phyloP scores from a whole-genome alignment of 2,329 filamentous ascomycete genomes.

The Fusarium xylarioides region DNA sequence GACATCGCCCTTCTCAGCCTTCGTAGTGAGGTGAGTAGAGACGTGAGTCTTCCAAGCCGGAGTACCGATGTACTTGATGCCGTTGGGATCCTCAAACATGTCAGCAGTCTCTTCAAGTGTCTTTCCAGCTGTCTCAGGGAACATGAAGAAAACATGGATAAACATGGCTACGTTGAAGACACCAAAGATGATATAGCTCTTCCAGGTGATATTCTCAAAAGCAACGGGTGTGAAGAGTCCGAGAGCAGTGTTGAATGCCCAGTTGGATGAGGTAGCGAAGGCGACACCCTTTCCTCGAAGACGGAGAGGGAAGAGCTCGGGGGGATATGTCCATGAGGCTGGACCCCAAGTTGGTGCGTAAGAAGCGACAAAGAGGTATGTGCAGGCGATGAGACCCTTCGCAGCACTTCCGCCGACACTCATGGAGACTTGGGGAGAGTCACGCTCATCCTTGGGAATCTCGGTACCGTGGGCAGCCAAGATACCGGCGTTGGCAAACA shows the following conservation, averaged over 20 bases:
- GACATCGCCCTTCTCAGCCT: slow-evolving; percentile 32
- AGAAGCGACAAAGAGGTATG: slow-evolving; percentile 69
- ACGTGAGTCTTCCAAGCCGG: slow-evolving; percentile 36
- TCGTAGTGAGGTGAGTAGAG: slow-evolving; percentile 6
- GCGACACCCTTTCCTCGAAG: slow-evolving; percentile 63
- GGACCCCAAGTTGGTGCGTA: slow-evolving; percentile 58
- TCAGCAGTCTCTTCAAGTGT: slow-evolving; percentile 70
- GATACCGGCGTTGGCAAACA: slow-evolving; percentile 63
- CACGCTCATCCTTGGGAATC: slow-evolving; percentile 55
- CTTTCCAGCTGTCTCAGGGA: slow-evolving; percentile 57
- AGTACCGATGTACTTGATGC: slow-evolving; percentile 32
- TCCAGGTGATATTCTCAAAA: slow-evolving; percentile 40
- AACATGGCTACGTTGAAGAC: slow-evolving; percentile 37
- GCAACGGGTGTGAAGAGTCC: slow-evolving; percentile 46
- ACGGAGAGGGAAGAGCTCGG: slow-evolving; percentile 61
- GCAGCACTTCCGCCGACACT: slow-evolving; percentile 56
- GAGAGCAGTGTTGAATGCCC: slow-evolving; percentile 53
- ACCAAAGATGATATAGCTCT: slow-evolving; percentile 34
- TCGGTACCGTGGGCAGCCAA: slow-evolving; percentile 57
- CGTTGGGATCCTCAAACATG: slow-evolving; percentile 43
- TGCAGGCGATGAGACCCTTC: slow-evolving; percentile 72
- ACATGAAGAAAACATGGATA: slow-evolving; percentile 52
- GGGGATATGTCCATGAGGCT: slow-evolving; percentile 64
- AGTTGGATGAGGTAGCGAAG: slow-evolving; percentile 56
- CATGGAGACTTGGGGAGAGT: slow-evolving; percentile 60